Evolutionary conservation across 805 yeast species (phyloP), one percentile per base, ranked within the genome.

Genomic region (Clavispora carvajalis): DNA sequence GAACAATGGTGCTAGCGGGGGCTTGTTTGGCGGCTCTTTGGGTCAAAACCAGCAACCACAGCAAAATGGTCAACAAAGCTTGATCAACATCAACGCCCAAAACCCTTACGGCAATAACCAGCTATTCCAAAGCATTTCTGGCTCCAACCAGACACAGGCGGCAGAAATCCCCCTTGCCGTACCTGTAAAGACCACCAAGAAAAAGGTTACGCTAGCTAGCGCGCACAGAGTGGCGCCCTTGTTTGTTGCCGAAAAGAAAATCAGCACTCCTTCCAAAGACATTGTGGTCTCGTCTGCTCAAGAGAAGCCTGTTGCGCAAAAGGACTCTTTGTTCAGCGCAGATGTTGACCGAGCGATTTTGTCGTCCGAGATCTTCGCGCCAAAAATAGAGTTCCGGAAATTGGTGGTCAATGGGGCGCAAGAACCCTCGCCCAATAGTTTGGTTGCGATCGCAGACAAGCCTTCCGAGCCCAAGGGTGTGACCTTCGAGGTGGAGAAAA

Each of bases 91-190:
- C 39, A 57, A 50, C 35, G 51, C 66, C 2, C 64, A 59, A 39
- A 64, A 83, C 56, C 96, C 96, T 33, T 90, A 86, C 57, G 95
- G 96, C 1, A 73, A 77, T 36, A 81, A 82, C 51, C 85, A 89
- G 5, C 66, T 90, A 38, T 87, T 85, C 48, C 68, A 63, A 40
- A 65, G 71, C 38, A 59, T 71, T 34, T 58, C 65, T 3, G 65
- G 62, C 3, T 46, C 58, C 8, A 65, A 64, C 8, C 51, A 54
- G 22, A 56, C 66, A 12, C 64, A 71, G 6, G 38, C 63, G 17
- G 41, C 28, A 13, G 19, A 16, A 12, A 28, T 19, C 7, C 59
- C 59, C 19, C 50, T 59, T 6, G 54, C 63, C 2, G 48, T 45
- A 1, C 43, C 48, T 5, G 38, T 47, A 13, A 55, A 33, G 26